Evolutionary conservation across 345 rosid species (phyloP).

Genomic region (Rhizophora apiculata): DNA sequence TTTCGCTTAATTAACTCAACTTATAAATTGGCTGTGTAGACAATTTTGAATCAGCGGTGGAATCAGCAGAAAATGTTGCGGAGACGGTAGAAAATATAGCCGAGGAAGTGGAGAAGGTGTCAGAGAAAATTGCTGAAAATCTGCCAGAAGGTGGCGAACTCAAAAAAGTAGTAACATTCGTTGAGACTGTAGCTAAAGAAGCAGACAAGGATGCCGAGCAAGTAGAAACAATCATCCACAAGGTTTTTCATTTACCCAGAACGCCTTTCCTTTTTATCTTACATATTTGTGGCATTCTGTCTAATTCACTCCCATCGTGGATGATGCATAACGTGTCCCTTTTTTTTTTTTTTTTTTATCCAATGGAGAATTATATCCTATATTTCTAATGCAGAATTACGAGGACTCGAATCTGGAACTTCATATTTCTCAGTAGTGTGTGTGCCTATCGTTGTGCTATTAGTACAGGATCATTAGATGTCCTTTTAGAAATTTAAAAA

Average conservation of each 20-base stretch:
- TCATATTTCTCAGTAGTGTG: too few relatives aligned
- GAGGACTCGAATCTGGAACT: too few relatives aligned
- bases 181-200: conserved; percentile 43
- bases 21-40: conserved; percentile 20
- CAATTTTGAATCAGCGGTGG: conserved; percentile 28
- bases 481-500: too few relatives aligned
- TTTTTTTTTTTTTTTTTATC: too few relatives aligned
- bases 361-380: too few relatives aligned
- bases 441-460: too few relatives aligned
- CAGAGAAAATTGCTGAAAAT: conserved; percentile 40
- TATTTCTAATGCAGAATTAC: too few relatives aligned
- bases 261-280: background rate
- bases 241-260: conserved; percentile 28
- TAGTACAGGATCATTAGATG: too few relatives aligned
- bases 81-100: conserved; percentile 48
- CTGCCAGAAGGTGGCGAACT: conserved; percentile 47
- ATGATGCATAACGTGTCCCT: too few relatives aligned
- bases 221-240: conserved; percentile 38
- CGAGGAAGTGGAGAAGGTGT: conserved; percentile 46
- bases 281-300: too few relatives aligned
- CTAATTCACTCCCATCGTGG: too few relatives aligned
- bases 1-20: background rate
- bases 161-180: conserved; percentile 12
- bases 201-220: conserved; percentile 37
- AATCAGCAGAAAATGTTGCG: conserved; percentile 32